Percentiles rank a stretch among this genome's conserved stretches.
phyloP scores from a whole-genome alignment of 2,329 filamentous ascomycete species.

The Bretziella fagacearum region DNA sequence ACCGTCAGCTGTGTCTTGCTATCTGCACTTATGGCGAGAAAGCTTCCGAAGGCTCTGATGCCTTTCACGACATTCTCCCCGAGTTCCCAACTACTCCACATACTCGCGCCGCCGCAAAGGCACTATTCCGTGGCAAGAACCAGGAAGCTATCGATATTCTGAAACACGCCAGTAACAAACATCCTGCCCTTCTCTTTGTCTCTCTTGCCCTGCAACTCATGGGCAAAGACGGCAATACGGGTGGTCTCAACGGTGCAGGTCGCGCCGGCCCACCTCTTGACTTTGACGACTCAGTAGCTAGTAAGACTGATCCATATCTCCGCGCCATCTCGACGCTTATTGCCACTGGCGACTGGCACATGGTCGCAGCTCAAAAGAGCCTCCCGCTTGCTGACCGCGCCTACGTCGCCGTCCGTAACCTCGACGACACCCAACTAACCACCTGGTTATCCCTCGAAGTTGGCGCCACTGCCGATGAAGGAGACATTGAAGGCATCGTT shows the following conservation, averaged over 20 bases:
- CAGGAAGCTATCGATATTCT: constrained; percentile 53
- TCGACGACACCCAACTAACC: constrained; percentile 43
- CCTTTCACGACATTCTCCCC: constrained; percentile 26
- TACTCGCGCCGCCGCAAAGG: constrained; percentile 61
- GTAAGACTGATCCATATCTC: constrained; percentile 59
- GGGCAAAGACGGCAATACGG: constrained; percentile 28
- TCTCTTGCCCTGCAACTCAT: constrained; percentile 50
- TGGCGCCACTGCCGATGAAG: constrained; percentile 31
- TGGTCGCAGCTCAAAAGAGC: constrained; percentile 54
- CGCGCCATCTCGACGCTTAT: constrained; percentile 66
- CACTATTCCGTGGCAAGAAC: constrained; percentile 55
- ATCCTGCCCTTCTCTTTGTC: constrained; percentile 50
- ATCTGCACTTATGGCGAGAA: constrained; percentile 51
- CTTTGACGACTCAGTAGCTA: constrained; percentile 41
- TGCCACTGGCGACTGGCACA: constrained; percentile 57
- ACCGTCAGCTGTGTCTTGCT: constrained; percentile 57
- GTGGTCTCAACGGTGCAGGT: constrained; percentile 18
- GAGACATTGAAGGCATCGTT: constrained; percentile 57
- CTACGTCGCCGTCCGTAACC: constrained; percentile 52
- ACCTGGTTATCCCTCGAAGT: constrained; percentile 53
- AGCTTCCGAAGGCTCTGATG: constrained; percentile 25
- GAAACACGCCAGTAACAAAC: constrained; percentile 44
- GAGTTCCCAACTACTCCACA: constrained; percentile 38
- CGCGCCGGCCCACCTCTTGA: constrained; percentile 34
- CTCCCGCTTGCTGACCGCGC: constrained; percentile 59